Conservation (phyloP, 768 basidiomycete genomes). For the Kwoniella newhampshirensis region DNA sequence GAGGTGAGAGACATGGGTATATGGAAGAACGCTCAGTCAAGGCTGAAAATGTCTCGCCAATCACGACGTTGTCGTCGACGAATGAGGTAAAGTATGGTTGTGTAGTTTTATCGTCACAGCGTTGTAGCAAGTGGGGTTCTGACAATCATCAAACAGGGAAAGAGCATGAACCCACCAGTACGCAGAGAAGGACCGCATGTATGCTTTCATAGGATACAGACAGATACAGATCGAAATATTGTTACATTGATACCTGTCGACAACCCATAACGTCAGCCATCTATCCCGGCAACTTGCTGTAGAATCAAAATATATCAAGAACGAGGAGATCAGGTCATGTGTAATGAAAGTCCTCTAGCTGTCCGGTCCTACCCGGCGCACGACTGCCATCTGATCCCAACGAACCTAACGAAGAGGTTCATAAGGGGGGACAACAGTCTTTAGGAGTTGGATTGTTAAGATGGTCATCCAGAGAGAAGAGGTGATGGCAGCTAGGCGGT, state of each 20-base stretch:
- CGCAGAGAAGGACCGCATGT: too few species aligned
- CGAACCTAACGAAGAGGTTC: conserved; percentile 41
- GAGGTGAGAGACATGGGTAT: not conserved
- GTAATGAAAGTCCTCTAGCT: conserved; percentile 45
- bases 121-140: too few species aligned
- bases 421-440: conserved; percentile 10
- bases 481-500: not conserved
- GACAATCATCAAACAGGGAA: too few species aligned
- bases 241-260: not conserved
- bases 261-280: too few species aligned
- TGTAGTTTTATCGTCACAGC: conserved; percentile 47
- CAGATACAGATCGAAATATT: too few species aligned
- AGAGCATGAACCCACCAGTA: conserved; percentile 7
- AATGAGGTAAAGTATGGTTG: conserved; percentile 50
- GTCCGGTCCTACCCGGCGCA: conserved; percentile 40
- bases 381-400: conserved; percentile 3
- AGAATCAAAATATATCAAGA: not conserved
- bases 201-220: too few species aligned
- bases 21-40: conserved; percentile 45
- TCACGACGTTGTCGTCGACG: conserved; percentile 34
- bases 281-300: too few species aligned
- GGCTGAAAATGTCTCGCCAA: conserved; percentile 51
- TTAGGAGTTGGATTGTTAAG: conserved; percentile 48
- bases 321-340: conserved; percentile 45
- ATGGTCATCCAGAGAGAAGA: conserved; percentile 28